Evolutionary conservation across 352 stramenopile genomes (phyloP), one percentile per base, ranked within the genome.

Genomic region (Phytophthora nicotianae): DNA sequence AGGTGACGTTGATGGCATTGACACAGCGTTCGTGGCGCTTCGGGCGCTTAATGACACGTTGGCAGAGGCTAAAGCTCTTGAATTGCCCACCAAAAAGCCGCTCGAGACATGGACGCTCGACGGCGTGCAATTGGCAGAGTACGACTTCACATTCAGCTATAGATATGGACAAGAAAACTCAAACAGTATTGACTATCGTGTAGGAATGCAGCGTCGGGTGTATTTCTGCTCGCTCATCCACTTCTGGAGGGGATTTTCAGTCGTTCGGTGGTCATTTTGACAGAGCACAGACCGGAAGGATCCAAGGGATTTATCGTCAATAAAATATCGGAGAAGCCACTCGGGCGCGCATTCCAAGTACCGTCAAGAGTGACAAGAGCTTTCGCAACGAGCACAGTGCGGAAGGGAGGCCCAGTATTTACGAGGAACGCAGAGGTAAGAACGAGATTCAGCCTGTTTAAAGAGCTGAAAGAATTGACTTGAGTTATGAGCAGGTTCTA

Each of bases 271-370:
- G 77, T 95, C 38, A 57, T 93, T 23, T 62, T 95, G 5, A 93
- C 85, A 0, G 73, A 89, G 37, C 84, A 95, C 67, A 82, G 64
- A 29, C 38, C 24, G 6, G 63, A 84, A 14, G 79, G 77, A 17
- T 86, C 83, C 21, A 81, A 79, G 35, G 86, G 86, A 0, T 90
- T 89, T 40, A 92, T 95, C 26, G 75, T 95, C 27, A 95, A 93
- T 57, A 77, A 81, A 33, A 51, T 79, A 41, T 77, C 72, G 29
- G 68, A 79, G 17, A 83, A 79, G n/a, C 66, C 77, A 43, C 63
- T 92, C 19, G 72, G 75, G 49, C 76, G 76, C 21, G 54, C 62
- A 7, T 95, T 91, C 59, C 75, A 83, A 21, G 78, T 92, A 54
- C 75, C 88, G 21, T 69, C 81, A 19, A 57, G 69, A 19, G 80